These are phyloP conservation scores for Trichoderma pleuroti DNA, from an alignment of 2,329 filamentous ascomycete species.

Conservation along the genomic window DNA sequence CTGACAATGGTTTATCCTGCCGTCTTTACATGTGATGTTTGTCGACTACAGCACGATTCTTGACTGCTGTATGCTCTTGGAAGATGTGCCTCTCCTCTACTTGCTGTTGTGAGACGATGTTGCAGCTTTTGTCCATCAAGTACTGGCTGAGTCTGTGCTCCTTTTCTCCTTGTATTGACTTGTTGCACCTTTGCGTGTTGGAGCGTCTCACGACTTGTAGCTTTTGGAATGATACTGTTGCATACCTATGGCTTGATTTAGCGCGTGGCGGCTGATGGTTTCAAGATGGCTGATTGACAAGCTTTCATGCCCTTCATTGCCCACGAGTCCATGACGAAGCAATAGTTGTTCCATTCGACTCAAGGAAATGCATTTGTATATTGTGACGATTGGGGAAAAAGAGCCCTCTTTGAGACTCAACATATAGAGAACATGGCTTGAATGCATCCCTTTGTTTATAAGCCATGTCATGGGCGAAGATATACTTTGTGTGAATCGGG, in stretches of 20 bases:
- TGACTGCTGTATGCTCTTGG: neutral
- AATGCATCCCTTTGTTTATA: neutral
- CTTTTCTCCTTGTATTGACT: neutral
- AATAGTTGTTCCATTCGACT: neutral
- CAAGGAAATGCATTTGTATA: neutral
- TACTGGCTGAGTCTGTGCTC: neutral
- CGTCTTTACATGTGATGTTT: neutral
- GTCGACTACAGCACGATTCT: neutral
- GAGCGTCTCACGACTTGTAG: neutral
- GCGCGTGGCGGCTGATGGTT: neutral
- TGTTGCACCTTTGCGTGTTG: neutral
- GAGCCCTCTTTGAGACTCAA: neutral
- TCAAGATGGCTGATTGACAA: neutral
- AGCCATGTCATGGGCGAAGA: neutral
- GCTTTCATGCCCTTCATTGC: neutral
- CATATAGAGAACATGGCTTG: accelerated
- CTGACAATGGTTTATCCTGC: neutral
- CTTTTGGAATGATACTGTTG: neutral
- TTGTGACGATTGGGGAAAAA: neutral
- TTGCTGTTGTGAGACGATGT: neutral
- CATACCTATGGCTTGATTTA: neutral
- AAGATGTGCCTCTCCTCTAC: accelerated
- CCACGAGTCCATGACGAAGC: neutral
- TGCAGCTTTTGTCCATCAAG: neutral
- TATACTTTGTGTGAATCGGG: neutral